Base-by-base conservation (phyloP, 257 asterid species). In the Solanum rostratum region DNA sequence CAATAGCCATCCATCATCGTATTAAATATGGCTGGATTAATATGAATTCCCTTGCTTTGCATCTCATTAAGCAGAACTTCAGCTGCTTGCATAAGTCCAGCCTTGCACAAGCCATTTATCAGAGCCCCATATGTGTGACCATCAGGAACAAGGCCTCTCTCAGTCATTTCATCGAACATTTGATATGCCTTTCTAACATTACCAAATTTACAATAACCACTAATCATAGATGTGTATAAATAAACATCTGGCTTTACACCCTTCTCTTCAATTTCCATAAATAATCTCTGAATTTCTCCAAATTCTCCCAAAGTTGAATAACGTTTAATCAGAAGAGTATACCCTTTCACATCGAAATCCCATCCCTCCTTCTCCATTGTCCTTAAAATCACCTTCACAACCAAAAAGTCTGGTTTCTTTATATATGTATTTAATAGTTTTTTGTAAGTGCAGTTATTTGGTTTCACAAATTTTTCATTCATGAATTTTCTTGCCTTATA, bases 1-100 rank as follows among this genome's bases (percentile, higher is more conserved):
- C 94, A 93, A 84, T 93, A 96, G 29, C 98, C 98, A 88, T 93
- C 97, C 92, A 96, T 90, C 89, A 93, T 43, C 8, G 92, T 91
- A 85, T 93, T 96, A 86, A 90, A 93, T 83, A 93, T 86, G 30
- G 91, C 93, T 4, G 88, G 88, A 79, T 93, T 93, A 27, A 88
- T 62, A 84, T 89, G 89, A 81, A 95, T 86, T 80, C 98, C 97
- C 82, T 87, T 91, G 53, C 86, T 88, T 69, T 91, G 98, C 99
- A 95, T 95, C 89, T 96, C 99, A 2, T 85, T 78, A 41, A 95
- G 91, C 89, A 95, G 76, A 69, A 88, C 22, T 66, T 92, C 91
- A 3, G 92, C 93, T 3, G 93, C 98, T 62, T 91, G 90, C 92
- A 91, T 84, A 79, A 88, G 91, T 83, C 99, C 98, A 14, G 45